Evolutionary conservation across 306 rosid genomes (phyloP).

Genomic region (Inga leiocalycina): DNA sequence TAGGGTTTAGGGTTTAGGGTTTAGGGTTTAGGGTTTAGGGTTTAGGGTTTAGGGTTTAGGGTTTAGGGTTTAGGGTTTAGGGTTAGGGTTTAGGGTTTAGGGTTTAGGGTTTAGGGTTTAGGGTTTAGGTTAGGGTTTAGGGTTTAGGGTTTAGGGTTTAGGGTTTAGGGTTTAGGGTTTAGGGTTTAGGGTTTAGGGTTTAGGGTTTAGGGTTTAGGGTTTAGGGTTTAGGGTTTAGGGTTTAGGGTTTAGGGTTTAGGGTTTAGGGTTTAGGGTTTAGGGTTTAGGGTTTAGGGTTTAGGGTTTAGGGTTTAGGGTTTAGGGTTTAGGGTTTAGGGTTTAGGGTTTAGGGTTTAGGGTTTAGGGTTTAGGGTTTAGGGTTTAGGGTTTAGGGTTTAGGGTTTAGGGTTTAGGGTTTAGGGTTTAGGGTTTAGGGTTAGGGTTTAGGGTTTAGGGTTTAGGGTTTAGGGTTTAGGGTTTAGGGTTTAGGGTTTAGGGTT

Average conservation of each 20-base stretch:
- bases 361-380: too few relatives aligned
- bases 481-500: background rate
- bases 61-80: background rate
- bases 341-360: too few relatives aligned
- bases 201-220: background rate
- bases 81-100: too few relatives aligned
- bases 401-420: background rate
- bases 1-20: background rate
- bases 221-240: conserved; percentile 1
- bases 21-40: background rate
- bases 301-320: too few relatives aligned
- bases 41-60: background rate
- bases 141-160: background rate
- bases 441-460: background rate
- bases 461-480: background rate
- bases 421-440: background rate
- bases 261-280: too few relatives aligned
- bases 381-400: too few relatives aligned
- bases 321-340: too few relatives aligned
- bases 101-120: background rate
- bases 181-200: too few relatives aligned
- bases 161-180: background rate
- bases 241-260: background rate
- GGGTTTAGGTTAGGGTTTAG: too few relatives aligned
- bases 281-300: too few relatives aligned